These are phyloP conservation scores for Saccharomyces cerevisiae DNA, from an alignment of 805 yeast genomes.

Conservation along the genomic window DNA sequence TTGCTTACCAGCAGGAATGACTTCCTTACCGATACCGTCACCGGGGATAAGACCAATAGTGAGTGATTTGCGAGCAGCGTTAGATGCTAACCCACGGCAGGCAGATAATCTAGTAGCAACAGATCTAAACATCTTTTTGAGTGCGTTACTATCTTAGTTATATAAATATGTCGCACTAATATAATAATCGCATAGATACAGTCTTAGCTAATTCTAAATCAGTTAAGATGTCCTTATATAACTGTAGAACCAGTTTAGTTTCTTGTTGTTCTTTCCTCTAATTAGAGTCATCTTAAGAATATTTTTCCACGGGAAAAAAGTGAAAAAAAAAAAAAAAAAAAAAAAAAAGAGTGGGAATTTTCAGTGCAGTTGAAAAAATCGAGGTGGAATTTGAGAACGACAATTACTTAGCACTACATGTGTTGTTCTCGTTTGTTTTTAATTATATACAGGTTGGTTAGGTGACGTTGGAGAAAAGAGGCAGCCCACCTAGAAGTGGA, in stretches of 20 bases:
- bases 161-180: neutral
- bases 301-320: neutral
- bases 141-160: neutral
- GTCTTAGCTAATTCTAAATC: neutral
- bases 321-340: neutral
- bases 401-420: neutral
- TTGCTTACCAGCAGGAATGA: conserved; percentile 91
- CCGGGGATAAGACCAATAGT: conserved; percentile 83
- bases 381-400: neutral
- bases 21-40: conserved; percentile 97
- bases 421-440: neutral
- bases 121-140: conserved; percentile 23
- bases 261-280: neutral
- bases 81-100: conserved; percentile 31
- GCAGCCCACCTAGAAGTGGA: neutral
- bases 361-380: neutral
- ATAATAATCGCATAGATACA: neutral
- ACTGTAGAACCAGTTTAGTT: neutral
- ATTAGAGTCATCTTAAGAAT: neutral
- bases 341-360: neutral
- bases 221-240: neutral
- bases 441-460: neutral
- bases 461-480: neutral
- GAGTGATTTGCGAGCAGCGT: conserved; percentile 37
- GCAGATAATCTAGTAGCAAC: conserved; percentile 21